phyloP scores from a whole-genome alignment of 441 rosid genomes.

The Adansonia gregorii region DNA sequence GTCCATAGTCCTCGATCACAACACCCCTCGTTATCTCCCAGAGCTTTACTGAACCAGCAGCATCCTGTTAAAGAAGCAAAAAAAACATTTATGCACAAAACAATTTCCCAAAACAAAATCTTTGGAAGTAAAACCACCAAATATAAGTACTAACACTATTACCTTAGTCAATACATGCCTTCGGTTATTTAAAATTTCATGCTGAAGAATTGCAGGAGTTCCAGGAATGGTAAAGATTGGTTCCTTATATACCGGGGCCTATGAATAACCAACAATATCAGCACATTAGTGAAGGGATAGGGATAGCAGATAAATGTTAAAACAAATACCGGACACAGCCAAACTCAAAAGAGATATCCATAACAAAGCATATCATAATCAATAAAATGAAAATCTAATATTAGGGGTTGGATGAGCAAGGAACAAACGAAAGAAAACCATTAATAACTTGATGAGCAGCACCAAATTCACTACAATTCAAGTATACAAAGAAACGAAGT shows the following conservation, averaged over 20 bases:
- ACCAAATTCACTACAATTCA: constrained; percentile 12
- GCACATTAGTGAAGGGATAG: not conserved
- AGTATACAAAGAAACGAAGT: constrained; percentile 18
- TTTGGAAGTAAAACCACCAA: not conserved
- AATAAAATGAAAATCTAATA: not conserved
- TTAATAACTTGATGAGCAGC: constrained; percentile 10
- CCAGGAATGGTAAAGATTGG: constrained; percentile 81
- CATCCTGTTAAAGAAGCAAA: constrained; percentile 57
- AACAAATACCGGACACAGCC: not conserved
- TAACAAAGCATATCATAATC: not conserved
- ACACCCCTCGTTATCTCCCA: constrained; percentile 94
- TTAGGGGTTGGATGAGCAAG: constrained; percentile 16
- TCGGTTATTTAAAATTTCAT: constrained; percentile 91
- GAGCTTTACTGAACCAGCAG: constrained; percentile 89
- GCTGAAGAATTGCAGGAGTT: constrained; percentile 90
- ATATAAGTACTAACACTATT: constrained; percentile 23
- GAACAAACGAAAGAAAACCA: constrained; percentile 4
- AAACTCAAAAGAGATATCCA: constrained; percentile 19
- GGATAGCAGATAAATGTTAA: not conserved
- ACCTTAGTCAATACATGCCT: constrained; percentile 99
- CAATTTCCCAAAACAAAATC: constrained; percentile 23
- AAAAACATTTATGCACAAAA: constrained; percentile 28
- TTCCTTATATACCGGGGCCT: constrained; percentile 88
- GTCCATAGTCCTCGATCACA: constrained; percentile 89
- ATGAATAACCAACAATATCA: constrained; percentile 25